Evolutionary conservation across 306 rosid species (phyloP), one percentile per base, ranked within the genome.

Genomic region (Sicyos edulis): DNA sequence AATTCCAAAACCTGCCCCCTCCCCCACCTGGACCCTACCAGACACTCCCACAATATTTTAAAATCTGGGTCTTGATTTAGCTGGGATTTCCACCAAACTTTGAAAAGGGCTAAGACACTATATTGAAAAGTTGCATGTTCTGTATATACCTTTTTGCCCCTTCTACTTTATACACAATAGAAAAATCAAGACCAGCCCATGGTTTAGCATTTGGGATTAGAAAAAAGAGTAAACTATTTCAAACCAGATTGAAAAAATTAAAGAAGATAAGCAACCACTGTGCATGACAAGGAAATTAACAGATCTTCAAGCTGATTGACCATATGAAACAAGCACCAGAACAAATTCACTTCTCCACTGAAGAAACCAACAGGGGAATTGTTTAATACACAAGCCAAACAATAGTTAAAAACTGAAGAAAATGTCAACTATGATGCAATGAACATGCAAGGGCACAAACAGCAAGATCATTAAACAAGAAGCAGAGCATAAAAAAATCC

Each of bases 111-210:
- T 64, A 1, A 40, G 32, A 64, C 70, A 64, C 70, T 61, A 0
- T 62, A 10, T 65, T 6, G 6, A 42, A 65, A 19, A 65, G 57
- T 47, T 47, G 72, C 72, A 68, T 68, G 72, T 50, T 68, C 10
- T 44, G 34, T 42, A 20, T 45, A 2, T 40, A 64, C 22, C 17
- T 40, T 63, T 61, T 34, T 4, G 47, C 12, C 47, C 49, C 52
- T 17, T 17, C 52, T 64, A 1, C 52, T 66, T 66, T 0, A 44
- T 6, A 66, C 13, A 10, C 54, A 17, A 11, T 37, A 16, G 70
- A 42, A 66, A 66, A 66, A 19, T 44, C 19, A 45, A 45, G 12
- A 65, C 50, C 54, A 44, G 24, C 34, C 71, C 54, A 45, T 11
- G 2, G 32, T 40, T 19, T 65, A 42, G 69, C 21, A 63, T 63